Base-by-base conservation (phyloP, 2,329 filamentous ascomycete species). In the Colletotrichum nymphaeae region DNA sequence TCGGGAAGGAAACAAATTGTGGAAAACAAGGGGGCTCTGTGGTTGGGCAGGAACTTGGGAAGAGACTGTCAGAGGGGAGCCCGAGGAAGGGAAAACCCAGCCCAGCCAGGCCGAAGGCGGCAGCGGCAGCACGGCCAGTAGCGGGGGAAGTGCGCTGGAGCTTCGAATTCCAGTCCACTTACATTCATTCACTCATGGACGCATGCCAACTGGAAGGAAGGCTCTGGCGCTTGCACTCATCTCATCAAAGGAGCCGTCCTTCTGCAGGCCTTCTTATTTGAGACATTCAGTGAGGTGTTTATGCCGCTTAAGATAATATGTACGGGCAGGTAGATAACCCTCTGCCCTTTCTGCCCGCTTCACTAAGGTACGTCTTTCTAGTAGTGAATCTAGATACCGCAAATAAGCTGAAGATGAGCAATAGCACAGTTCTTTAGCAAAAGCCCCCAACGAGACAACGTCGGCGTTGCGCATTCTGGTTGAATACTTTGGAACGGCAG, bases 21-120 rank as follows among this genome's bases (percentile, higher is more conserved):
- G 71, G 67, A 72, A 66, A 57, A 46, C 42, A 58, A 69, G 62
- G 68, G 59, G 71, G 56, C 42, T 68, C 42, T 69, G 65, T 67
- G 71, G 71, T 74, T 74, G 71, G 71, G 71, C 62, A 72, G 71
- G 59, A 42, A 42, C 37, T 42, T 42, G 37, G 37, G 37, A 73
- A 73, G 63, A 35, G 46, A 67, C 42, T 8, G 57, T 72, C 57
- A 67, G 69, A 30, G 56, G 53, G 32, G 49, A 32, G 49, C 70
- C 70, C 59, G 42, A 65, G 26, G 49, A 72, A 72, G 69, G 58
- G 65, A 69, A 68, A 58, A 46, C 67, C 66, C 46, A 63, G 66
- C 67, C 66, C 55, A 63, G 66, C 30, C 30, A 49, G 55, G 70
- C 70, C 70, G 59, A 73, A 64, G 53, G 66, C 66, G 32, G 69